These are phyloP conservation scores for Rhizophora apiculata DNA, from an alignment of 345 rosid genomes.

Conservation along the genomic window DNA sequence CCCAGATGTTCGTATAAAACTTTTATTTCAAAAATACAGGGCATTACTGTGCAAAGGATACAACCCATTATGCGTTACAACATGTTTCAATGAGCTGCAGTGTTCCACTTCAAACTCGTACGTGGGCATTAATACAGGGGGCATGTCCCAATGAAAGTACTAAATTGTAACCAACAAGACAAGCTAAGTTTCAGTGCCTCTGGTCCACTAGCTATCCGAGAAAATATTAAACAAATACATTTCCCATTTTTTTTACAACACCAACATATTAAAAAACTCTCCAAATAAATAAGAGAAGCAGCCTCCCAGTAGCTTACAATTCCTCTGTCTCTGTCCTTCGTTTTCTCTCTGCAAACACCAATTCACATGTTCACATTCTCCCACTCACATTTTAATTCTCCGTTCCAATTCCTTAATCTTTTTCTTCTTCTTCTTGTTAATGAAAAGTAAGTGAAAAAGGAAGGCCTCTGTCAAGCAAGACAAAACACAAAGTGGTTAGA, in stretches of 20 bases:
- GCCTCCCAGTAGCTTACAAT: background rate
- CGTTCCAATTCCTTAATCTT: background rate
- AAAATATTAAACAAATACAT: too few relatives aligned
- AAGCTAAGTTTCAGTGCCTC: too few relatives aligned
- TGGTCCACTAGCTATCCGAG: too few relatives aligned
- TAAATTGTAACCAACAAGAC: too few relatives aligned
- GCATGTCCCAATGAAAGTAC: too few relatives aligned
- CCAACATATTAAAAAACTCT: background rate
- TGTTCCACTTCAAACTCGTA: too few relatives aligned
- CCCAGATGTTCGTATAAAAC: too few relatives aligned
- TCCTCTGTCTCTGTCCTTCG: background rate
- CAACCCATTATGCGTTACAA: too few relatives aligned
- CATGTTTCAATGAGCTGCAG: too few relatives aligned
- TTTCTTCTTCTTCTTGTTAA: background rate
- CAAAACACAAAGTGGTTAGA: constrained; percentile 14
- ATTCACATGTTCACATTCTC: background rate
- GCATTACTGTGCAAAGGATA: too few relatives aligned
- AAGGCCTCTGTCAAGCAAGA: background rate
- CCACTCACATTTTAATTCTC: background rate
- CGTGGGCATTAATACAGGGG: too few relatives aligned
- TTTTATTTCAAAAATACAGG: background rate
- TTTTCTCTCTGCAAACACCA: background rate
- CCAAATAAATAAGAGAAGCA: background rate
- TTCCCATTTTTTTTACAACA: background rate
- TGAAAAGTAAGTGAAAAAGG: background rate